Conservation (phyloP, 192 early-diverging fungal species). For the Backusella psychrophila region DNA sequence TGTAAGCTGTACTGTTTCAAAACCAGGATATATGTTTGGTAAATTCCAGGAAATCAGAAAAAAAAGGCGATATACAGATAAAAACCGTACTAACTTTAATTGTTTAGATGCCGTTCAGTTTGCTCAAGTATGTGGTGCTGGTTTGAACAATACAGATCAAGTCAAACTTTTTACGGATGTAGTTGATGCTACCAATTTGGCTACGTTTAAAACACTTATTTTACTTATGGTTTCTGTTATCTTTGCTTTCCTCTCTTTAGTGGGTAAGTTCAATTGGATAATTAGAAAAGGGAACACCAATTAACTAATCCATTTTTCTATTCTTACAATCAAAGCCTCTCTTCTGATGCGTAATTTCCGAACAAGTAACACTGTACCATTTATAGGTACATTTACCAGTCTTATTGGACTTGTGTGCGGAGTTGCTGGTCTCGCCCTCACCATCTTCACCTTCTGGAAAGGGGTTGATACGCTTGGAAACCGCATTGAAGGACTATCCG, state of each 20-base stretch:
- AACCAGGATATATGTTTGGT: neutral
- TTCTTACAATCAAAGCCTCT: neutral
- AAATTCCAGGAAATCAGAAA: neutral
- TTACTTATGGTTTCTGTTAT: slow-evolving; percentile 11
- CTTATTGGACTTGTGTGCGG: neutral
- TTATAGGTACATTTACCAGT: slow-evolving; percentile 6
- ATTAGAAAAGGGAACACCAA: neutral
- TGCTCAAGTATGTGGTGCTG: slow-evolving; percentile 14
- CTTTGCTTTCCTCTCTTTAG: slow-evolving; percentile 11
- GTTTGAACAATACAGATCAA: neutral
- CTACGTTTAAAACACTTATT: neutral
- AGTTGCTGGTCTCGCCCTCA: neutral
- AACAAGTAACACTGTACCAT: slow-evolving; percentile 4
- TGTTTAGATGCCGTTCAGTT: slow-evolving; percentile 8
- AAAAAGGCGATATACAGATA: neutral
- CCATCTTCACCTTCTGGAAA: slow-evolving; percentile 3
- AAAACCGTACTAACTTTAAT: neutral
- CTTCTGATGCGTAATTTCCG: neutral
- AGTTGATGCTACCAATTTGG: neutral
- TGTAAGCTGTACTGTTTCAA: neutral
- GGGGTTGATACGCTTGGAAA: neutral
- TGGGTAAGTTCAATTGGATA: neutral
- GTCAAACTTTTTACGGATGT: neutral
- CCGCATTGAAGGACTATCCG: neutral
- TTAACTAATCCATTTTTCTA: neutral